Base-by-base conservation (phyloP, 129 eudicot genomes). In the Mikania micrantha region DNA sequence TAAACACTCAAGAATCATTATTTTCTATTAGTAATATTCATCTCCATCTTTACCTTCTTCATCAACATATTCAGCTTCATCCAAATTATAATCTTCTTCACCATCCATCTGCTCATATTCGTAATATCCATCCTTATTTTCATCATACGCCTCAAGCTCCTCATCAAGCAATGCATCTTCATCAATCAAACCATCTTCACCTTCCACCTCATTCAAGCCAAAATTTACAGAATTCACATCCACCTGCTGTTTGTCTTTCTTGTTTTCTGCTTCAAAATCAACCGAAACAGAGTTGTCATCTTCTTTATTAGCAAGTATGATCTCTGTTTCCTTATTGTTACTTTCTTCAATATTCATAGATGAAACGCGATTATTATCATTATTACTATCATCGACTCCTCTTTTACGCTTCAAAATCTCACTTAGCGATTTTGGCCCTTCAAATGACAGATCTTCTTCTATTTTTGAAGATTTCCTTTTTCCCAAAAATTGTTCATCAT, bases 401-500 rank as follows among this genome's bases (percentile, higher is more conserved):
- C 86, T 82, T 79, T 92, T 92, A 22, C 91, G 80, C 86, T 92
- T 92, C 50, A 92, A 70, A 71, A 92, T 92, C 80, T 92, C 98
- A 45, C 95, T 76, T 17, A 92, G 83, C 27, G 98, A 87, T 76
- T 83, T 92, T 21, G 98, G 98, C 15, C 95, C 96, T 78, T 92
- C 95, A 52, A 92, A 88, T 2, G 96, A 73, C 74, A 74, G 20
- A 71, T 71, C 81, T 13, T 69, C 81, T 31, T 85, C 95, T 32
- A 49, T 44, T 75, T 64, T 84, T 11, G 74, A 49, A 68, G 69
- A 76, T 70, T 83, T 88, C 44, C 96, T 79, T 81, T 88, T 92
- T 66, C 89, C 96, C 29, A 72, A 59, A 28, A 64, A 42, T 45
- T 67, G 87, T 9, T 67, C 79, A n/a, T 66, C 80, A 34, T 36